Conservation (phyloP, 331 rosid genomes). For the Pyracantha coccinea region DNA sequence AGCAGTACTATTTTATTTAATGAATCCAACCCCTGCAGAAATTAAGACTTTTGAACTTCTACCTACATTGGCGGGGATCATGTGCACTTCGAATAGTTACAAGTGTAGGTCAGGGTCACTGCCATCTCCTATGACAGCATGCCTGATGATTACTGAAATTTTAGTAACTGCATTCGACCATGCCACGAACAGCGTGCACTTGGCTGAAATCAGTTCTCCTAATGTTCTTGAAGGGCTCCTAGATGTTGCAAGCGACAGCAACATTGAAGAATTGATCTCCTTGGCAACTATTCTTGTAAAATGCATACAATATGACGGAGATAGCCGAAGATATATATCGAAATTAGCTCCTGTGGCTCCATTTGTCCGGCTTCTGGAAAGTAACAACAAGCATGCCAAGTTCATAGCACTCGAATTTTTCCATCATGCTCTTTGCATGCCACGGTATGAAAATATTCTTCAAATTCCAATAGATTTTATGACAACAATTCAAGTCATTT, state of each 20-base stretch:
- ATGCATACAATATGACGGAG: slow-evolving; percentile 58
- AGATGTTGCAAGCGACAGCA: slow-evolving; percentile 49
- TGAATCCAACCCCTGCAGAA: slow-evolving; percentile 71
- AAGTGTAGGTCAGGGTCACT: slow-evolving; percentile 36
- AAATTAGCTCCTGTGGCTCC: slow-evolving; percentile 57
- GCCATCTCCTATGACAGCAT: slow-evolving; percentile 68
- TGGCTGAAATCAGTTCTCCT: slow-evolving; percentile 71
- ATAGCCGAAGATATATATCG: slow-evolving; percentile 58
- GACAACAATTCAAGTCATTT: background rate
- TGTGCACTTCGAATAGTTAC: slow-evolving; percentile 44
- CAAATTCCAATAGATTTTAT: background rate
- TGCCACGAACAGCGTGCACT: slow-evolving; percentile 59
- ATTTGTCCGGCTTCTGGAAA: slow-evolving; percentile 48
- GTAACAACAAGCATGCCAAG: slow-evolving; percentile 42
- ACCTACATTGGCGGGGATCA: slow-evolving; percentile 56
- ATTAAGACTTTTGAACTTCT: slow-evolving; percentile 54
- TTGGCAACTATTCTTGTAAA: slow-evolving; percentile 64
- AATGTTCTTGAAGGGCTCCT: slow-evolving; percentile 56
- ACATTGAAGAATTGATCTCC: slow-evolving; percentile 50
- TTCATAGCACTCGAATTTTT: slow-evolving; percentile 58
- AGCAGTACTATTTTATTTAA: slow-evolving; percentile 57
- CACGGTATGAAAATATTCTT: slow-evolving; percentile 44
- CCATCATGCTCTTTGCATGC: slow-evolving; percentile 65
- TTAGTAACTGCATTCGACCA: slow-evolving; percentile 65
- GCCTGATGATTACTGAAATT: slow-evolving; percentile 68